Conservation (phyloP, 441 rosid genomes). For the Flueggea neowawraea region DNA sequence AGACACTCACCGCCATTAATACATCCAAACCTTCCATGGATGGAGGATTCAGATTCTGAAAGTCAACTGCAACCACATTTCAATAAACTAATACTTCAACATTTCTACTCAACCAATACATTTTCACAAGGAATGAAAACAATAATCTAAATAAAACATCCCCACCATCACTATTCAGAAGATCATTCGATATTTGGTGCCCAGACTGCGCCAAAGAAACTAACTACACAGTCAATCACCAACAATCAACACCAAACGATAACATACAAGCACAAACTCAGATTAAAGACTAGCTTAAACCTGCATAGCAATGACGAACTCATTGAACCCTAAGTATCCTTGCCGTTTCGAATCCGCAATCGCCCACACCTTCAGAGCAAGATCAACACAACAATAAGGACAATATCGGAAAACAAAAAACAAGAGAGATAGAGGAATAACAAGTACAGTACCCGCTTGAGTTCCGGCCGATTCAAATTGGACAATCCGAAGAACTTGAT, state of each 20-base stretch:
- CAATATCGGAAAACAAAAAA: background rate
- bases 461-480: slow-evolving; percentile 67
- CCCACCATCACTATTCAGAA: slow-evolving; percentile 49
- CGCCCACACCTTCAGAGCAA: slow-evolving; percentile 77
- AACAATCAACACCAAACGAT: slow-evolving; percentile 10
- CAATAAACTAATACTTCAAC: background rate
- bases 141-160: background rate
- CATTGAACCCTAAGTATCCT: slow-evolving; percentile 78
- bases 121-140: background rate
- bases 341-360: slow-evolving; percentile 84
- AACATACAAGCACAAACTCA: background rate
- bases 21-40: slow-evolving; percentile 68
- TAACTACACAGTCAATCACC: slow-evolving; percentile 38
- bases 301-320: slow-evolving; percentile 86
- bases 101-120: background rate
- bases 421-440: background rate
- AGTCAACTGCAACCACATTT: slow-evolving; percentile 50
- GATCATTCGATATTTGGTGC: slow-evolving; percentile 51
- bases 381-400: slow-evolving; percentile 2
- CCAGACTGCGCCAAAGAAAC: slow-evolving; percentile 86
- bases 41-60: slow-evolving; percentile 58
- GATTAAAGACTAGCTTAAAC: slow-evolving; percentile 21
- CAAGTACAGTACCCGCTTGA: slow-evolving; percentile 58
- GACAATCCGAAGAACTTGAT: slow-evolving; percentile 82
- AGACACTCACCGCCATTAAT: slow-evolving; percentile 52